Evolutionary conservation across 352 stramenopile species (phyloP).

Genomic region (Phytophthora idaei): DNA sequence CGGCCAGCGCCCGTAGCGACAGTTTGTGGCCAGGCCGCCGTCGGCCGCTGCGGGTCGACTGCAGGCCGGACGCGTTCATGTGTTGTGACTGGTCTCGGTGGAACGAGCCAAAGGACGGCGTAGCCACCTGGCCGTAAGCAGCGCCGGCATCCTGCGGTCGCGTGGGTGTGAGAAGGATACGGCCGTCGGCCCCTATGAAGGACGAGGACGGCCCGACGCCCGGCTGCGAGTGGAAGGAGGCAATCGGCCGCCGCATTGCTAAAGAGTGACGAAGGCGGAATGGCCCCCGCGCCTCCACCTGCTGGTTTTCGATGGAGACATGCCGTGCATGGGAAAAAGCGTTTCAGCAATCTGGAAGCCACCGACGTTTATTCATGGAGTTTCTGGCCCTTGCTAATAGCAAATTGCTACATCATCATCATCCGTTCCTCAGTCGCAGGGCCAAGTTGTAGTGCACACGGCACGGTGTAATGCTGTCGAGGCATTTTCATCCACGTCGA

Average conservation of each 20-base stretch:
- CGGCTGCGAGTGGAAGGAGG: slow-evolving; percentile 13
- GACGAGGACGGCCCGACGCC: slow-evolving; percentile 9
- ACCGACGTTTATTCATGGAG: slow-evolving; percentile 4
- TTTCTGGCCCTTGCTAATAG: background rate
- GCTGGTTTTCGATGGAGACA: slow-evolving; percentile 15
- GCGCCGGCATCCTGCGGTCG: slow-evolving; percentile 17
- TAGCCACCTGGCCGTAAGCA: slow-evolving; percentile 46
- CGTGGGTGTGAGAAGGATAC: slow-evolving; percentile 46
- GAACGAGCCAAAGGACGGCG: slow-evolving; percentile 35
- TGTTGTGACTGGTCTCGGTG: slow-evolving; percentile 16
- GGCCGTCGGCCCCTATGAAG: slow-evolving; percentile 42
- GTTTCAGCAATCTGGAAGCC: slow-evolving; percentile 5
- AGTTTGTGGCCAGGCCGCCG: slow-evolving; percentile 19
- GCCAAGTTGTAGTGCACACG: background rate
- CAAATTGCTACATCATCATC: too few relatives aligned
- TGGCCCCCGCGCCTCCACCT: slow-evolving; percentile 1
- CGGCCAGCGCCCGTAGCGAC: slow-evolving; percentile 26
- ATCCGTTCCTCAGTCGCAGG: too few relatives aligned
- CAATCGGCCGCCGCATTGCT: slow-evolving; percentile 26
- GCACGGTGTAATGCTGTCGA: too few relatives aligned
- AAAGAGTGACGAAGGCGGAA: slow-evolving; percentile 12
- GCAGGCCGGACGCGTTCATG: slow-evolving; percentile 18
- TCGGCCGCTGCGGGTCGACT: slow-evolving; percentile 7
- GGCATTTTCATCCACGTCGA: too few relatives aligned
- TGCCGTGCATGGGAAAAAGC: slow-evolving; percentile 17